phyloP scores from a whole-genome alignment of 306 rosid genomes.

The Pyrus communis region DNA sequence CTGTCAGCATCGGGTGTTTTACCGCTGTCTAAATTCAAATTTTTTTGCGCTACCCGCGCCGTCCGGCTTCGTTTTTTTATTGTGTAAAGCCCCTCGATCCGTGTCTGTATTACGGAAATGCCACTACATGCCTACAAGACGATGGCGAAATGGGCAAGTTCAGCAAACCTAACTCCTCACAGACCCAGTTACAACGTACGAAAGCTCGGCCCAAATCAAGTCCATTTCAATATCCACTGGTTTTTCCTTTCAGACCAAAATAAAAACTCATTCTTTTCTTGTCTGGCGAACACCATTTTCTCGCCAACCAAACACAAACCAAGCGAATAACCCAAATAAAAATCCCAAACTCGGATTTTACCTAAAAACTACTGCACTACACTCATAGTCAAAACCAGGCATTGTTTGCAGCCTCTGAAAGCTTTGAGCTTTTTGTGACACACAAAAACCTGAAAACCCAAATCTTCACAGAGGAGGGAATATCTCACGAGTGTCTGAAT shows the following conservation, averaged over 20 bases:
- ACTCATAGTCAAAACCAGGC: not conserved
- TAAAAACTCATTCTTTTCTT: not conserved
- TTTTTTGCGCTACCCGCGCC: slow-evolving; percentile 37
- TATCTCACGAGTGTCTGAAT: not conserved
- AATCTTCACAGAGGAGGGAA: not conserved
- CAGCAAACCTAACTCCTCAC: not conserved
- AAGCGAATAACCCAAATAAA: not conserved
- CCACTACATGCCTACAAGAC: not conserved
- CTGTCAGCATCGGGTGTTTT: not conserved
- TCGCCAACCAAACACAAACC: not conserved
- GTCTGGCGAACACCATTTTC: not conserved
- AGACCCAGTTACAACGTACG: not conserved
- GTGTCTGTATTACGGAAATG: not conserved
- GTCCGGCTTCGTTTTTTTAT: not conserved
- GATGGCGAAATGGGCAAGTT: not conserved
- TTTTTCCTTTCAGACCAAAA: not conserved
- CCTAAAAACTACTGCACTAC: not conserved
- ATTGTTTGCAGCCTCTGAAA: not conserved
- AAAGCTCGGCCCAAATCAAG: not conserved
- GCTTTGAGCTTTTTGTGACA: not conserved
- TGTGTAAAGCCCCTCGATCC: not conserved
- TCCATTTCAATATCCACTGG: not conserved
- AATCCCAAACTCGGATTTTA: not conserved
- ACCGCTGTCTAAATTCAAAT: slow-evolving; percentile 65
- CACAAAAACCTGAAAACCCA: not conserved